These are phyloP conservation scores for Chimonanthus salicifolius DNA, from an alignment of 164 flowering plant species.

Conservation along the genomic window DNA sequence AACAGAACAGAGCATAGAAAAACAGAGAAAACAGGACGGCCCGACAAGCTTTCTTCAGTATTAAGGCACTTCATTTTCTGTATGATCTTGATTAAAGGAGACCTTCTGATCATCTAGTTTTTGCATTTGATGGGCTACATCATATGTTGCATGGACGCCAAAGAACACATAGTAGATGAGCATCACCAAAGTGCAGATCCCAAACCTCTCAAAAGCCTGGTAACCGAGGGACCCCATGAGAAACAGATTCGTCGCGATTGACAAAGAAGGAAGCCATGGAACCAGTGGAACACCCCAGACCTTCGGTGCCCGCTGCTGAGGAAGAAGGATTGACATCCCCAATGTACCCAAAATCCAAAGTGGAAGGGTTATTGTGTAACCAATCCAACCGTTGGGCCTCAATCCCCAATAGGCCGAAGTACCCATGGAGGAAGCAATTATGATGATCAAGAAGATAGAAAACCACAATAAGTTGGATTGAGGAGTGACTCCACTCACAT, in stretches of 20 bases:
- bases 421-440: conserved; percentile 53
- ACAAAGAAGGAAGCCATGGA: conserved; percentile 79
- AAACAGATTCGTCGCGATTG: conserved; percentile 69
- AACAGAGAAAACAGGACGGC: not conserved
- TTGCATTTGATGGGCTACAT: conserved; percentile 44
- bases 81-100: not conserved
- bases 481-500: conserved; percentile 41
- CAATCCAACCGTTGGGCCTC: conserved; percentile 46
- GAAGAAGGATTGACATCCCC: conserved; percentile 38
- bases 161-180: conserved; percentile 57
- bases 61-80: not conserved
- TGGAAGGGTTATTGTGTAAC: conserved; percentile 34
- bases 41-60: not conserved
- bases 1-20: not conserved
- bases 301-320: conserved; percentile 43
- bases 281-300: conserved; percentile 82
- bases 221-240: conserved; percentile 71
- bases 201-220: conserved; percentile 58
- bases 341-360: conserved; percentile 60
- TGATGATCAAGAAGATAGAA: conserved; percentile 25
- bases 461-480: conserved; percentile 31
- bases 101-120: not conserved
- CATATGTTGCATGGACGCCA: conserved; percentile 83
- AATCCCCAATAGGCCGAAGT: conserved; percentile 40
- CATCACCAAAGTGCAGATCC: conserved; percentile 61